A percentile compares a stretch with the other conserved stretches of the same genome.
These are phyloP conservation scores for Hordeum vulgare DNA, from an alignment of 176 grass and related monocot genomes.

Conservation along the genomic window MorexV3_pseudomolecules_assembly NC_058521.1:586318680-586319179, in stretches of 20 bases:
- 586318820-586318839: not conserved
- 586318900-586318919: slow-evolving; percentile 29
- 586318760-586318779: not conserved
- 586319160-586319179: not conserved
- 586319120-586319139: not conserved
- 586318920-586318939: slow-evolving; percentile 44
- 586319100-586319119: too few relatives aligned
- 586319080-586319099: not conserved
- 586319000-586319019: slow-evolving; percentile 45
- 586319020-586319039: not conserved
- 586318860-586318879: slow-evolving; percentile 17
- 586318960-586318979: slow-evolving; percentile 71
- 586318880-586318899: slow-evolving; percentile 26
- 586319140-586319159: not conserved
- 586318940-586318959: slow-evolving; percentile 54
- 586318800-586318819: not conserved
- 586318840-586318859: not conserved
- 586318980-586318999: slow-evolving; percentile 53
- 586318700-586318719: slow-evolving; percentile 36
- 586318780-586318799: not conserved
- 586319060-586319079: not conserved
- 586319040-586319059: not conserved
- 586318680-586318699: slow-evolving; percentile 7
- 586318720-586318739: slow-evolving; percentile 27
- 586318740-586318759: not conserved